phyloP scores from a whole-genome alignment of 441 rosid species.

The Heliophila coronopifolia region DNA sequence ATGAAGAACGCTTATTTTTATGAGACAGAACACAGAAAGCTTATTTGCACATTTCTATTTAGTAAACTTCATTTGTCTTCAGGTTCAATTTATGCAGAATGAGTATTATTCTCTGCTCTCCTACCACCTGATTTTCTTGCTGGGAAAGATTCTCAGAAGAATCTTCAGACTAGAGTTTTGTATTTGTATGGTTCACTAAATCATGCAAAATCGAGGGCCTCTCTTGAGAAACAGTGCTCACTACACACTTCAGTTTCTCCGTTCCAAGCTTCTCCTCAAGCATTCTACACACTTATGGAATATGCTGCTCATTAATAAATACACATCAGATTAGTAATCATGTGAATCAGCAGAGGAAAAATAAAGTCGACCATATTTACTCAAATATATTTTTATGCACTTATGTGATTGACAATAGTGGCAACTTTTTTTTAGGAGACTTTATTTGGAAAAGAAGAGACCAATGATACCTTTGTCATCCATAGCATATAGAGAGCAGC shows the following conservation, averaged over 20 bases:
- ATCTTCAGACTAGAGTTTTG: neutral
- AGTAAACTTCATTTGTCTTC: neutral
- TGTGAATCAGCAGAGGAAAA: neutral
- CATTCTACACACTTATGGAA: conserved; percentile 35
- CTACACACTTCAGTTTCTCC: conserved; percentile 34
- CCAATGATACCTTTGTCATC: conserved; percentile 54
- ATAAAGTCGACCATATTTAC: neutral
- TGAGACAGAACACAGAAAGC: neutral
- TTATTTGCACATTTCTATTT: neutral
- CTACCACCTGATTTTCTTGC: neutral
- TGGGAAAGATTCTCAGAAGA: neutral
- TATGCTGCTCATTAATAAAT: conserved; percentile 42
- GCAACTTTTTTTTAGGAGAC: neutral
- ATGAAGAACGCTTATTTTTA: neutral
- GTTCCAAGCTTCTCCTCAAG: conserved; percentile 44
- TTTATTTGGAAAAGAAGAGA: conserved; percentile 3
- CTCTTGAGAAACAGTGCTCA: conserved; percentile 39
- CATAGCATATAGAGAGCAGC: conserved; percentile 60
- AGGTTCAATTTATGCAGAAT: no score
- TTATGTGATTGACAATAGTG: neutral
- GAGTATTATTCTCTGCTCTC: no score
- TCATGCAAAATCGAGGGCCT: conserved; percentile 42
- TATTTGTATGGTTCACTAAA: conserved; percentile 21
- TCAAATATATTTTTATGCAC: neutral
- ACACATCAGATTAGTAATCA: conserved; percentile 9